Evolutionary conservation across 2,329 filamentous ascomycete genomes (phyloP), one percentile per base, ranked within the genome.

Genomic region (Scortechinia acanthostroma): DNA sequence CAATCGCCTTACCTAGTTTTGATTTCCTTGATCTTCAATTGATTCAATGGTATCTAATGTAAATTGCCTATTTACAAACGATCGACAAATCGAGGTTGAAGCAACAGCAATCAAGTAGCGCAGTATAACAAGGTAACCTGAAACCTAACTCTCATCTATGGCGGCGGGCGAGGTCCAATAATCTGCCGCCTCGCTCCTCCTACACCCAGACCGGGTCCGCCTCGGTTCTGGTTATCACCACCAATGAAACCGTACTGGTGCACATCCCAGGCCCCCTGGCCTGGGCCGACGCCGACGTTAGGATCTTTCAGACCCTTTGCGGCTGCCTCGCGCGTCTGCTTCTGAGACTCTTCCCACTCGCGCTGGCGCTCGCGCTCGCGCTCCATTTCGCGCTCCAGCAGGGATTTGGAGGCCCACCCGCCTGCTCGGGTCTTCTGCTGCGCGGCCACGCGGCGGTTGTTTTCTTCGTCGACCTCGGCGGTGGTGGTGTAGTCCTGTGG

Each of bases 301-400:
- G 79, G 76, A 20, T 84, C 80, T 14, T 76, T 71, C 2, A 55
- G 58, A 15, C 70, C 71, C 6, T 71, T 73, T 1, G 64, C 62
- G 16, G 74, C 68, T 23, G 69, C 70, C 4, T 73, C 73, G 19
- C 77, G 75, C 16, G 79, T 76, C 51, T 77, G 78, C 55, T 79
- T 71, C 62, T 91, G 88, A 1, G 79, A 70, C 50, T 86, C 79
- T 60, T 93, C 87, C 88, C 88, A 91, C 59, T 91, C 86, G 46
- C 73, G 74, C 64, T 91, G 86, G 14, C 86, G 71, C 65, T 88
- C 78, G 5, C 86, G 73, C 62, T 91, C 86, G 58, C 84, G 71
- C 60, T 91, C 86, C 83, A 90, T 89, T 62, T 91, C 86, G 21
- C 83, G 77, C 63, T 90, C 86, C 1, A 90, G 73, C 6, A 90